A percentile compares a stretch with the other conserved stretches of the same genome.
phyloP scores from a whole-genome alignment of 2,329 filamentous ascomycete genomes.

The Aspergillus felis region DNA sequence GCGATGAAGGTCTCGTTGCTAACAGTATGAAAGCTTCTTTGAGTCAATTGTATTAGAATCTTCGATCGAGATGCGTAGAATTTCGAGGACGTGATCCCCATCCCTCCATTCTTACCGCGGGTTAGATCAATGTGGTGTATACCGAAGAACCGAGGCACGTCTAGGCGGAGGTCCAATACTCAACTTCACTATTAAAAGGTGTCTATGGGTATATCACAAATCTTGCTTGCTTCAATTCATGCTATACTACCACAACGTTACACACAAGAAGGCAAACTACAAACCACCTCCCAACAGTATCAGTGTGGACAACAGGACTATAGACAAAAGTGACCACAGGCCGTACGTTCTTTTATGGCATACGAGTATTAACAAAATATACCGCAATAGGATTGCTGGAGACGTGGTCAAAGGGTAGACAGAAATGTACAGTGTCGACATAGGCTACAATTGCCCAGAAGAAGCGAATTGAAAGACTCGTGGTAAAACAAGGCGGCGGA shows the following conservation, averaged over 20 bases:
- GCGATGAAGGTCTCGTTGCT: background rate
- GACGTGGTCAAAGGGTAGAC: constrained; percentile 1
- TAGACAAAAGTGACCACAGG: background rate
- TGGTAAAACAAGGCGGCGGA: background rate
- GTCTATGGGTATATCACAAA: background rate
- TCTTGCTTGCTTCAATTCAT: background rate
- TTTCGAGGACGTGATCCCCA: background rate
- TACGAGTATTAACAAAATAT: background rate
- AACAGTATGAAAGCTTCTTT: no score
- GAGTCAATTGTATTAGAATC: background rate
- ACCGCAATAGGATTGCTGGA: background rate
- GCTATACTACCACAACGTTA: background rate
- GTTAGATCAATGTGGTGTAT: background rate
- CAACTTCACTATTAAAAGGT: background rate
- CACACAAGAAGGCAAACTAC: background rate
- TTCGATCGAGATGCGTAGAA: background rate
- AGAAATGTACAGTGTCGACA: constrained; percentile 5
- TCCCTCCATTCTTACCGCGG: background rate
- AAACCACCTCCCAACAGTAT: background rate
- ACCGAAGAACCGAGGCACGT: background rate
- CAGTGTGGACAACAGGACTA: background rate
- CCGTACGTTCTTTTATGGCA: background rate
- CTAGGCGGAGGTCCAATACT: background rate
- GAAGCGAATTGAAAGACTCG: constrained; percentile 1
- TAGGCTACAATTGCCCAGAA: constrained; percentile 3